Percentiles rank a stretch among this genome's conserved stretches.
phyloP scores from a whole-genome alignment of 208 protist genomes.

The Sergeia podlipaevii region DNA sequence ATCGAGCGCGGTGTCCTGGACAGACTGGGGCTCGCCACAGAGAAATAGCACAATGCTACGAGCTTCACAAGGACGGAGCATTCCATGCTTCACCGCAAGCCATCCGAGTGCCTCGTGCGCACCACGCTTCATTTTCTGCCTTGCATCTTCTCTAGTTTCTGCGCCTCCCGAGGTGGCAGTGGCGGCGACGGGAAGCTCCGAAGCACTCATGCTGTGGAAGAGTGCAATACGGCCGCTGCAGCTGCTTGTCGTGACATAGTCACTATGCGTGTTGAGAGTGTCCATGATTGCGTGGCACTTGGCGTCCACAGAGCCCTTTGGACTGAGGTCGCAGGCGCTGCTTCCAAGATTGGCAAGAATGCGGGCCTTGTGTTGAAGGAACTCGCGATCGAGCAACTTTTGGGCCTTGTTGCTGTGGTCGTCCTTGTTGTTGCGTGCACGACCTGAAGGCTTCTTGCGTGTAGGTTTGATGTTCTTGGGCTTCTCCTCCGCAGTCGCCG shows the following conservation, averaged over 20 bases:
- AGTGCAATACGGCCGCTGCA: constrained; percentile 88
- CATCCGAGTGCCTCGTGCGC: constrained; percentile 66
- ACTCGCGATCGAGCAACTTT: constrained; percentile 58
- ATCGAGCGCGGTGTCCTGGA: constrained; percentile 19
- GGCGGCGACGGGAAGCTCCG: too few relatives aligned
- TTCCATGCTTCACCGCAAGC: constrained; percentile 79
- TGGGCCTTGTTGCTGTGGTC: constrained; percentile 16
- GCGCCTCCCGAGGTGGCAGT: neutral
- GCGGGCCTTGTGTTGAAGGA: constrained; percentile 61
- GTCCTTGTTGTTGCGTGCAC: neutral
- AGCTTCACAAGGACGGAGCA: constrained; percentile 60
- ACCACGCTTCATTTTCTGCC: constrained; percentile 52
- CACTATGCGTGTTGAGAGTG: constrained; percentile 58
- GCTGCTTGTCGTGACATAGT: constrained; percentile 89
- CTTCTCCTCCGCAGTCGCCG: too few relatives aligned
- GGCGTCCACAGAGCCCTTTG: constrained; percentile 61
- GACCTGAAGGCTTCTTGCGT: neutral
- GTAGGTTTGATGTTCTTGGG: too few relatives aligned
- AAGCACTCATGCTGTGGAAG: constrained; percentile 71
- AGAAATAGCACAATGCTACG: constrained; percentile 45
- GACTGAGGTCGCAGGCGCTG: constrained; percentile 75
- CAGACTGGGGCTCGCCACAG: constrained; percentile 26
- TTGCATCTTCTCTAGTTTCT: neutral
- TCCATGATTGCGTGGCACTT: constrained; percentile 75
- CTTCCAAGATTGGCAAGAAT: constrained; percentile 52